Conservation (phyloP, 768 basidiomycete species). For the Leucosporidium scottii region DNA sequence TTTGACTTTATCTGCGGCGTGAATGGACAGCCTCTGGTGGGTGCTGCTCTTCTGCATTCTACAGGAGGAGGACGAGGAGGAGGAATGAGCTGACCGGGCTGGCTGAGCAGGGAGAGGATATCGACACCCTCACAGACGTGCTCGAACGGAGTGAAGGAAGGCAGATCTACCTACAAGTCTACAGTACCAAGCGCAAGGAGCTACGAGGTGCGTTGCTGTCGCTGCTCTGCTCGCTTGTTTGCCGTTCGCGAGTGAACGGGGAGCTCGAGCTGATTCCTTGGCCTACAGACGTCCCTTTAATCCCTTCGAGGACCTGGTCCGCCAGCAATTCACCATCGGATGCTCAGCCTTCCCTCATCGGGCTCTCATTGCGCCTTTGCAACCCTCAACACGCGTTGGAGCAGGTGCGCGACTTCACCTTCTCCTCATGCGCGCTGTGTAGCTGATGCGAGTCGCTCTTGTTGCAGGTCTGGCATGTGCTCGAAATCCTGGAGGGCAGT, state of each 20-base stretch:
- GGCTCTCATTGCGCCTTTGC: constrained; percentile 87
- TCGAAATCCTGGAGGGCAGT: constrained; percentile 91
- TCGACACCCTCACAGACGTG: constrained; percentile 25
- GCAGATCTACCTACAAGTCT: constrained; percentile 32
- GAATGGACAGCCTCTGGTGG: constrained; percentile 53
- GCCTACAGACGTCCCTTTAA: constrained; percentile 65
- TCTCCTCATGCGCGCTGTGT: too few species aligned
- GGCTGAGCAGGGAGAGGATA: constrained; percentile 29
- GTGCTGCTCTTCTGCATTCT: neutral
- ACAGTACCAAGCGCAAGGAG: constrained; percentile 36
- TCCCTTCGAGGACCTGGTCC: constrained; percentile 76
- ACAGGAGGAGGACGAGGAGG: neutral
- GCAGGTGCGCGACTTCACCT: constrained; percentile 21
- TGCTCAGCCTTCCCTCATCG: constrained; percentile 78
- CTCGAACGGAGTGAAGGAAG: constrained; percentile 24
- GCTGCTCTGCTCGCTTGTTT: neutral
- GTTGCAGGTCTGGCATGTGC: constrained; percentile 62
- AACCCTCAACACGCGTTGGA: constrained; percentile 80
- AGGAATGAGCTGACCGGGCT: constrained; percentile 6
- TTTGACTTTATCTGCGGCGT: constrained; percentile 96
- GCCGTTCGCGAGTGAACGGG: neutral
- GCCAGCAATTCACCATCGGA: constrained; percentile 40
- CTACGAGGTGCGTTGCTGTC: constrained; percentile 29
- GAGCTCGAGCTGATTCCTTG: neutral
- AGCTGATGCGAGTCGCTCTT: too few species aligned